A percentile compares a stretch with the other conserved stretches of the same genome.
Evolutionary conservation across 2,329 filamentous ascomycete species (phyloP).

Genomic region (Whalleya microplaca): DNA sequence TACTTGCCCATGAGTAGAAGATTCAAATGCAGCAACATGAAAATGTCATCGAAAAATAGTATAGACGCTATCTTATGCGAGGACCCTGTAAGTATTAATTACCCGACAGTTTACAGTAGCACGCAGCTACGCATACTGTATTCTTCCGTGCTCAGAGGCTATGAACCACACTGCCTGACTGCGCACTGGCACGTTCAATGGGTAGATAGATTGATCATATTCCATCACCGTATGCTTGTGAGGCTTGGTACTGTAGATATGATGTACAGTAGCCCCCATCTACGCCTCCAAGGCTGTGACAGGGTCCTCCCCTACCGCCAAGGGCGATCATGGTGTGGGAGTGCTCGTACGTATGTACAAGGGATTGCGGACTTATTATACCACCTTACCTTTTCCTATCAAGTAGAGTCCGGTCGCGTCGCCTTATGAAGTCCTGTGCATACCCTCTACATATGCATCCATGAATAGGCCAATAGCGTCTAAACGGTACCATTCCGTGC

Average conservation of each 20-base stretch:
- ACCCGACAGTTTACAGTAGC: background rate
- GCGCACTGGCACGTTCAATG: too few relatives aligned
- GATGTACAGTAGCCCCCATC: constrained; percentile 7
- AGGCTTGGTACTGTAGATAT: background rate
- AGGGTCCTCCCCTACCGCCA: constrained; percentile 28
- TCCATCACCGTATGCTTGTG: background rate
- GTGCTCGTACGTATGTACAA: constrained; percentile 9
- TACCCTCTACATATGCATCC: constrained; percentile 3
- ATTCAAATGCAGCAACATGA: background rate
- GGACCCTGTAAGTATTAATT: background rate
- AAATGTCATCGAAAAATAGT: background rate
- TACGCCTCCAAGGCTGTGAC: constrained; percentile 14
- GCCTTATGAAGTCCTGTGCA: constrained; percentile 2
- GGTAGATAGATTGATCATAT: background rate
- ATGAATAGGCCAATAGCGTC: background rate
- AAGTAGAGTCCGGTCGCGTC: constrained; percentile 2
- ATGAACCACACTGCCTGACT: background rate
- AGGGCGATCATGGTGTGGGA: constrained; percentile 33
- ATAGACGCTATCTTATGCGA: background rate
- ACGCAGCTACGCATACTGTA: background rate
- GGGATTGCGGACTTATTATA: background rate
- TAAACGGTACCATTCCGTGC: constrained; percentile 1
- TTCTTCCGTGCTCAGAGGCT: background rate
- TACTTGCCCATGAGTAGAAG: background rate
- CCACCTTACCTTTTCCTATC: background rate